phyloP scores from a whole-genome alignment of 345 rosid species.

The Gossypium herbaceum region DNA sequence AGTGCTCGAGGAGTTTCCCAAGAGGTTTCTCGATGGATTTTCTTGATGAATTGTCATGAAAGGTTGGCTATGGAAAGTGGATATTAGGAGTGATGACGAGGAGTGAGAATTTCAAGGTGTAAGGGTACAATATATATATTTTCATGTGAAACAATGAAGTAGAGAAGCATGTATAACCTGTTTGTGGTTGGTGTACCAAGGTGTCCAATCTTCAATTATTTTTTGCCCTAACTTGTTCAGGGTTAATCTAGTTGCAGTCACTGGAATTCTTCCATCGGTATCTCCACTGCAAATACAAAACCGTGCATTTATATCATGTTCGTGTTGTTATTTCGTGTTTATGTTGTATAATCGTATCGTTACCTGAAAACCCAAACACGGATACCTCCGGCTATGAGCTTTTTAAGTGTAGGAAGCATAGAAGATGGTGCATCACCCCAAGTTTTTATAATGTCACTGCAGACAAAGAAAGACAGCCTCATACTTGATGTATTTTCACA shows the following conservation, averaged over 20 bases:
- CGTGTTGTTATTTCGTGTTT: background rate
- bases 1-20: too few species aligned
- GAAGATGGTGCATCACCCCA: constrained; percentile 69
- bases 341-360: background rate
- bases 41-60: too few species aligned
- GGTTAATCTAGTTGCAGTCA: constrained; percentile 61
- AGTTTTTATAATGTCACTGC: constrained; percentile 35
- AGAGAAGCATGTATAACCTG: constrained; percentile 30
- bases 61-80: too few species aligned
- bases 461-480: background rate
- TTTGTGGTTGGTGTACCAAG: constrained; percentile 51
- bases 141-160: too few species aligned
- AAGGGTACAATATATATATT: background rate
- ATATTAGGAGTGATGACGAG: too few species aligned
- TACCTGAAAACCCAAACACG: constrained; percentile 82
- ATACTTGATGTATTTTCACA: background rate
- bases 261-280: constrained; percentile 84
- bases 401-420: constrained; percentile 58
- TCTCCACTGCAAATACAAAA: constrained; percentile 52
- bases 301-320: background rate
- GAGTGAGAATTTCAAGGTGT: too few species aligned
- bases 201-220: constrained; percentile 61
- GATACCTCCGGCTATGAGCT: constrained; percentile 64
- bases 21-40: too few species aligned
- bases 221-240: constrained; percentile 65